phyloP scores from a whole-genome alignment of 306 rosid species.

The Acacia melanoxylon region DNA sequence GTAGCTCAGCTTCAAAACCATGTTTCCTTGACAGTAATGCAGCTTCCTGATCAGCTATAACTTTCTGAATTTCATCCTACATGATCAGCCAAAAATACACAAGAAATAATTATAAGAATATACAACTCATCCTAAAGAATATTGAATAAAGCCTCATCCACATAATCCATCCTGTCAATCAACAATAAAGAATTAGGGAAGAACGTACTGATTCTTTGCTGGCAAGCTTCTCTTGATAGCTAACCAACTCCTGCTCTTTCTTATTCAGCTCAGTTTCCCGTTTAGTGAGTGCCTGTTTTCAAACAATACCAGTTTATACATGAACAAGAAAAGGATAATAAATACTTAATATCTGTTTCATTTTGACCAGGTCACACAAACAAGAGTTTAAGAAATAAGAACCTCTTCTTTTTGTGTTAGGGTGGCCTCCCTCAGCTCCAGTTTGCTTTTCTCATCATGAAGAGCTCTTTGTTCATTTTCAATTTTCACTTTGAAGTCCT shows the following conservation, averaged over 20 bases:
- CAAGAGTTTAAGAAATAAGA: slow-evolving; percentile 18
- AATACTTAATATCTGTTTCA: slow-evolving; percentile 20
- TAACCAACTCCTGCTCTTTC: slow-evolving; percentile 72
- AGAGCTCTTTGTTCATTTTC: slow-evolving; percentile 61
- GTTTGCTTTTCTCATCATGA: slow-evolving; percentile 57
- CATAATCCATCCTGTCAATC: not conserved
- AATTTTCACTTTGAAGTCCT: slow-evolving; percentile 50
- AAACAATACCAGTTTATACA: slow-evolving; percentile 29
- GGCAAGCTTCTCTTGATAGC: slow-evolving; percentile 63
- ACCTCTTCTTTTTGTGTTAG: slow-evolving; percentile 75
- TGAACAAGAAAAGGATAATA: slow-evolving; percentile 28
- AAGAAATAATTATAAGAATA: slow-evolving; percentile 6
- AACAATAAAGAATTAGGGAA: slow-evolving; percentile 16
- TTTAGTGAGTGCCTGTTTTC: slow-evolving; percentile 57
- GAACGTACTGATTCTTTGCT: slow-evolving; percentile 73
- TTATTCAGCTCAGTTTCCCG: slow-evolving; percentile 55
- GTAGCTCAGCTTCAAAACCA: slow-evolving; percentile 77
- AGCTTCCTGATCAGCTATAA: slow-evolving; percentile 62
- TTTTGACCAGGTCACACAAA: slow-evolving; percentile 29
- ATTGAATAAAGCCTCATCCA: not conserved
- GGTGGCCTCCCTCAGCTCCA: slow-evolving; percentile 60
- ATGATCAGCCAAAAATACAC: slow-evolving; percentile 33
- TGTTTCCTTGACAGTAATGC: slow-evolving; percentile 52
- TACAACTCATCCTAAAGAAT: not conserved
- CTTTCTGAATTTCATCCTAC: slow-evolving; percentile 75